phyloP scores from a whole-genome alignment of 768 basidiomycete species.

The Roridomyces roridus region DNA sequence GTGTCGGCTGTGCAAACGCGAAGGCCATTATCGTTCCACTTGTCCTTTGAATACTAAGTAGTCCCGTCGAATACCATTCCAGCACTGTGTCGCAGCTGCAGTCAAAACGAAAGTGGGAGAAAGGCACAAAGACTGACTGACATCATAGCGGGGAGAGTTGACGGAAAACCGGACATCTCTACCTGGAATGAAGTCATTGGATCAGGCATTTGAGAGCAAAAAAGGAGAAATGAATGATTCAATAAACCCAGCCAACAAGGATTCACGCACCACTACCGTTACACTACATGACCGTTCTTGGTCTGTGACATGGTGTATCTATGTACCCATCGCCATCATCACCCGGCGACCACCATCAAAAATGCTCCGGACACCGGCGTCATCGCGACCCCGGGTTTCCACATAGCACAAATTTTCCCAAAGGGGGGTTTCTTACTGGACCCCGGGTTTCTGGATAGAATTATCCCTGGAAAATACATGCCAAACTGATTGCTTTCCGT shows the following conservation, averaged over 20 bases:
- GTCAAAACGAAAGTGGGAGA: background rate
- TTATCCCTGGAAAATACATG: too few relatives aligned
- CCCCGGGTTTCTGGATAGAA: too few relatives aligned
- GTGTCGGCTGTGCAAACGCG: constrained; percentile 20
- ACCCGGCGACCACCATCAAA: constrained; percentile 4
- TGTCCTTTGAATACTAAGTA: constrained; percentile 10
- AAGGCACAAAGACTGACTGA: background rate
- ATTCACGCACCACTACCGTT: too few relatives aligned
- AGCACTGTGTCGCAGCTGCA: background rate
- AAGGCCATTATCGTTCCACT: constrained; percentile 25
- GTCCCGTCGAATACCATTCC: background rate
- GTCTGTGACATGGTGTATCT: too few relatives aligned
- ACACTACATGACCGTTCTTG: too few relatives aligned
- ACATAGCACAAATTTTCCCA: background rate
- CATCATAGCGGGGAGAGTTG: background rate
- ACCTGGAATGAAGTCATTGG: too few relatives aligned
- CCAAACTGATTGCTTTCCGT: too few relatives aligned
- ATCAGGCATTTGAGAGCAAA: too few relatives aligned
- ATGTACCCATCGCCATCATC: too few relatives aligned
- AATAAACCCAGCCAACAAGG: too few relatives aligned
- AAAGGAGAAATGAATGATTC: too few relatives aligned
- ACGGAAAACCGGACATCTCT: too few relatives aligned
- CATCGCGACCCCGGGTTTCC: constrained; percentile 5
- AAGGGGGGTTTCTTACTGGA: constrained; percentile 4
- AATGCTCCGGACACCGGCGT: constrained; percentile 1